Evolutionary conservation across 2,329 filamentous ascomycete species (phyloP), one percentile per base, ranked within the genome.

Genomic region (Penicillium rolfsii): DNA sequence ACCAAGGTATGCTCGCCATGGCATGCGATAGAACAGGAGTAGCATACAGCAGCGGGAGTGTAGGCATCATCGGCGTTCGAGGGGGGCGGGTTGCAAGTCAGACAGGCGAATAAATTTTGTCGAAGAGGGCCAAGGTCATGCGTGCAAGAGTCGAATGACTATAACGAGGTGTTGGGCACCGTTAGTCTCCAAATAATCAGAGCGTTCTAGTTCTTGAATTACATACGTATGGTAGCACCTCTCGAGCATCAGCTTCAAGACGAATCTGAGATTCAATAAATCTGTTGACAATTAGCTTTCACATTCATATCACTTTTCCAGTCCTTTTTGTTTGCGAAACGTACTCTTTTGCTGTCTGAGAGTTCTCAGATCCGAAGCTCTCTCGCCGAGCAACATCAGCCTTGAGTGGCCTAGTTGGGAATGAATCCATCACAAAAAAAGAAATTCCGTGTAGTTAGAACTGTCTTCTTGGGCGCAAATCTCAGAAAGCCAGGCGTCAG

Each of bases 131-230:
- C 95, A 30, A 98, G 87, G n/a, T 89, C 87, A 68, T 93, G 89
- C 52, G 95, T 98, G 79, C 95, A 99, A 50, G 88, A 89, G 70
- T 97, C 91, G 74, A 98, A 97, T 78, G 95, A 93, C 91, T 96
- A 67, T 14, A 35, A 22, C 19, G 19, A 22, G 19, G 19, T 30
- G 38, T 22, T 45, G 49, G 35, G 64, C 52, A 41, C 60, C 33
- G 26, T 38, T 33, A 16, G 33, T 50, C n/a, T 48, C 28, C 12
- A 40, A 7, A 16, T 11, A n/a, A 33, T 11, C n/a, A n/a, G 16
- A n/a, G 26, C 52, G 19, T 54, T 45, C 11, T 43, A 26, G 19
- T 28, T 52, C 16, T 16, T 2, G 35, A 22, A n/a, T 36, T 16
- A 68, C 87, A 71, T 80, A 96, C 92, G 75, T 97, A 99, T 67